Percentiles rank a stretch among this genome's conserved stretches.
These are phyloP conservation scores for Hordeum marinum DNA, from an alignment of 176 grass and related monocot species.

Conservation along the genomic window DNA sequence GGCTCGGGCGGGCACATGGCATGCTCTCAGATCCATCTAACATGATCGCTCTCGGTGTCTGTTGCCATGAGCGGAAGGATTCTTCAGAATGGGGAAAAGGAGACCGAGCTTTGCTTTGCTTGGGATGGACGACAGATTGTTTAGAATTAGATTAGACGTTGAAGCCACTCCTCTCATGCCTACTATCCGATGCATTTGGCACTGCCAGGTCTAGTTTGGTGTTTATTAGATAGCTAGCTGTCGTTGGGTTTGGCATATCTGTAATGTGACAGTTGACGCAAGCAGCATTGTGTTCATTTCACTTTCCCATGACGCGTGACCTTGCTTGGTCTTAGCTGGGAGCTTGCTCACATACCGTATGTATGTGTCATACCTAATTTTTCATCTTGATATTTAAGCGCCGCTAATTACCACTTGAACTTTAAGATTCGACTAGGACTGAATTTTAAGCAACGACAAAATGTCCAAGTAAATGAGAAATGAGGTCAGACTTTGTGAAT, in stretches of 20 bases:
- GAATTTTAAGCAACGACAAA: background rate
- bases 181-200: background rate
- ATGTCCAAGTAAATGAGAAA: background rate
- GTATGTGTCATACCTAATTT: background rate
- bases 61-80: too few species aligned
- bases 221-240: background rate
- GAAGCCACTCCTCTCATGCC: background rate
- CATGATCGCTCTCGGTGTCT: background rate
- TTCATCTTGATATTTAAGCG: background rate
- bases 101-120: background rate
- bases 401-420: background rate
- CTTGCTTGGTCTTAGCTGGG: background rate
- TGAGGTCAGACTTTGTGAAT: too few species aligned
- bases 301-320: background rate
- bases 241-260: background rate
- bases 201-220: background rate
- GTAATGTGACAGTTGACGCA: background rate
- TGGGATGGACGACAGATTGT: background rate
- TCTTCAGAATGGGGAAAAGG: background rate
- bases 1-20: slow-evolving; percentile 15
- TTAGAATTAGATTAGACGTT: background rate
- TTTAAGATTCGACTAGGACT: background rate
- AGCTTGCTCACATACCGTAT: background rate
- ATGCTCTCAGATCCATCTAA: background rate
- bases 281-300: background rate